phyloP scores from a whole-genome alignment of 2,329 filamentous ascomycete genomes.

The Pseudopithomyces chartarum region DNA sequence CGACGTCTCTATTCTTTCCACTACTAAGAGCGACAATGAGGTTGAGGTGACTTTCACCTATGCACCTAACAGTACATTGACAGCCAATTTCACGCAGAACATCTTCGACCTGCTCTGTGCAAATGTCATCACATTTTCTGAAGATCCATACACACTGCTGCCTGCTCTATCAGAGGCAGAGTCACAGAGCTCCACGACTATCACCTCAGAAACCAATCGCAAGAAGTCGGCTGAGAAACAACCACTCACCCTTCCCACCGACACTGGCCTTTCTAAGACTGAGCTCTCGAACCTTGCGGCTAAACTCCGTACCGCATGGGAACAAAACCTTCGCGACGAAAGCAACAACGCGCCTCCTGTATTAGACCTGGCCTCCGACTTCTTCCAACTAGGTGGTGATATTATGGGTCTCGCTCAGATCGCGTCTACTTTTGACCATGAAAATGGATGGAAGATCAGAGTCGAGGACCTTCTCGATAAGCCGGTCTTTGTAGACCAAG shows the following conservation, averaged over 20 bases:
- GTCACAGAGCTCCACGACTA: slow-evolving; percentile 28
- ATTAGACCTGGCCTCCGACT: slow-evolving; percentile 33
- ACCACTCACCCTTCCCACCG: slow-evolving; percentile 28
- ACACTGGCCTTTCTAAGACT: slow-evolving; percentile 30
- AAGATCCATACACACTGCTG: slow-evolving; percentile 33
- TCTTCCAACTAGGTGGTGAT: slow-evolving; percentile 42
- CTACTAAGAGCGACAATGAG: slow-evolving; percentile 24
- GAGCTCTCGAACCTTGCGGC: slow-evolving; percentile 29
- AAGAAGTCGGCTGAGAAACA: slow-evolving; percentile 33
- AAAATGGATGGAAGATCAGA: slow-evolving; percentile 27
- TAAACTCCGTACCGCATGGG: slow-evolving; percentile 34
- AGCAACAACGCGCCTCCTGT: slow-evolving; percentile 19
- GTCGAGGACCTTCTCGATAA: slow-evolving; percentile 41
- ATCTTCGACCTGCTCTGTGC: slow-evolving; percentile 45
- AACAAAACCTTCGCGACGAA: slow-evolving; percentile 35
- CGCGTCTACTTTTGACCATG: slow-evolving; percentile 32
- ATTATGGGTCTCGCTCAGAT: slow-evolving; percentile 42
- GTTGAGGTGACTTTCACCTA: slow-evolving; percentile 38
- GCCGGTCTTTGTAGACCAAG: slow-evolving; percentile 35
- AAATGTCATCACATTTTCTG: slow-evolving; percentile 31
- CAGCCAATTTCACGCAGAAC: slow-evolving; percentile 57
- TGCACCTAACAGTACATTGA: slow-evolving; percentile 52
- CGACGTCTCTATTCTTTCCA: slow-evolving; percentile 39
- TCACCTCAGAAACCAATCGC: slow-evolving; percentile 25
- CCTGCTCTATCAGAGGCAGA: slow-evolving; percentile 32